phyloP scores from a whole-genome alignment of 75 land plant species.

The Cryptomeria japonica region DNA sequence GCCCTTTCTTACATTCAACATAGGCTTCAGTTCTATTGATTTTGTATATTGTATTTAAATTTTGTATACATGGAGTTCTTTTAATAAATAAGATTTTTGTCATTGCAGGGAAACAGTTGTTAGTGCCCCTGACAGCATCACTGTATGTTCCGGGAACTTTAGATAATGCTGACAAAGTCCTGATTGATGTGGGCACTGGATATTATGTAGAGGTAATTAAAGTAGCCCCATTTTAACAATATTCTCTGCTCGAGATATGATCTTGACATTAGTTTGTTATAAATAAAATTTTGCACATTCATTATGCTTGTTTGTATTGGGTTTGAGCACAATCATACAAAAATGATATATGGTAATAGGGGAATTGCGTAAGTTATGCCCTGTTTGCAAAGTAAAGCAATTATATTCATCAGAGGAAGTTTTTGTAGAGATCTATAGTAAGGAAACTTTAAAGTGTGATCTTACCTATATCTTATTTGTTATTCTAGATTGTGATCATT shows the following conservation, averaged over 20 bases:
- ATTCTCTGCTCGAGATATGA: background rate
- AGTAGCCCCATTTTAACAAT: background rate
- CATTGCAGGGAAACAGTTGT: conserved; percentile 73
- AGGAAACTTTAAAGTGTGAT: background rate
- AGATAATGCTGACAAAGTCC: conserved; percentile 74
- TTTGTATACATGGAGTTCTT: background rate
- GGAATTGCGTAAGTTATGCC: background rate
- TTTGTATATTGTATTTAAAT: background rate
- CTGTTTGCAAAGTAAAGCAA: background rate
- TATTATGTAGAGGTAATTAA: conserved; percentile 86
- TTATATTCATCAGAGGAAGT: background rate
- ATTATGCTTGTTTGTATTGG: background rate
- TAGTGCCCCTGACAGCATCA: conserved; percentile 97
- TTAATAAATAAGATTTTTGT: background rate
- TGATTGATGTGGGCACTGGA: conserved; percentile 97
- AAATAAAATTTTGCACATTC: background rate
- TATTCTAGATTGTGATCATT: background rate
- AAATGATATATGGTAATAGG: background rate
- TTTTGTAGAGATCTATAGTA: background rate
- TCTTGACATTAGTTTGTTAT: background rate
- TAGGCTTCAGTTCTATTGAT: background rate
- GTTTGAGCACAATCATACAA: background rate
- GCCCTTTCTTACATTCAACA: background rate
- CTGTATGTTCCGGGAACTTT: conserved; percentile 91
- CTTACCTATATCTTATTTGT: background rate